Base-by-base conservation (phyloP, 2,329 filamentous ascomycete genomes). In the Didymella segeticola region DNA sequence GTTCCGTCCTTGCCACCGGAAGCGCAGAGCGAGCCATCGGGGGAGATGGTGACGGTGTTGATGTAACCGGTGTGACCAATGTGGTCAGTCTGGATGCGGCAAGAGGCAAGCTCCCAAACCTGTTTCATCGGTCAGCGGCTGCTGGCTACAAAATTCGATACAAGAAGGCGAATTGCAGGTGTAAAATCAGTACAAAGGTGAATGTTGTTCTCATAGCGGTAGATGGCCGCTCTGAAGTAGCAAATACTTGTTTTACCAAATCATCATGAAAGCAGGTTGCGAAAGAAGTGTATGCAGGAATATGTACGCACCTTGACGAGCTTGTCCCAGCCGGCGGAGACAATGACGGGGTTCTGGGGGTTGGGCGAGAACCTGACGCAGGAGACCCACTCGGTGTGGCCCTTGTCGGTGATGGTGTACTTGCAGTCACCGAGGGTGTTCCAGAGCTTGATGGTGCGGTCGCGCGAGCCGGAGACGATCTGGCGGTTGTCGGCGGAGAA, bases 351-450 rank as follows among this genome's bases (percentile, higher is more conserved):
- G 89, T 98, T 99, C 86, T 98, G 93, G 77, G 95, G 95, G 88
- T 99, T 99, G 78, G 95, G 95, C 83, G 90, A 96, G 90, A 99
- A 99, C 82, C 95, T 90, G 72, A 99, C 95, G 86, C 93, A 98
- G 63, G 93, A 97, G 72, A 96, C 95, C 95, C 95, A 99, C 83
- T 99, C 95, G 82, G 91, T 91, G 87, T 99, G 95, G 79, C 95
- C 95, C 90, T 99, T 99, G 80, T 99, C 95, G 82, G 91, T 96
- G 86, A 99, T 98, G 85, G 93, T 99, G 89, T 88, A 99, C 87
- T 99, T 99, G 93, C 95, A 99, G 88, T 99, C 95, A 83, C 95
- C 95, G 69, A 99, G 91, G 74, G 95, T 99, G 87, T 99, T 99
- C 95, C 95, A 99, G 75, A 99, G 89, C 91, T 98, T 99, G 87